Base-by-base conservation (phyloP, 352 stramenopile species). In the Proteromonas lacertae region DNA sequence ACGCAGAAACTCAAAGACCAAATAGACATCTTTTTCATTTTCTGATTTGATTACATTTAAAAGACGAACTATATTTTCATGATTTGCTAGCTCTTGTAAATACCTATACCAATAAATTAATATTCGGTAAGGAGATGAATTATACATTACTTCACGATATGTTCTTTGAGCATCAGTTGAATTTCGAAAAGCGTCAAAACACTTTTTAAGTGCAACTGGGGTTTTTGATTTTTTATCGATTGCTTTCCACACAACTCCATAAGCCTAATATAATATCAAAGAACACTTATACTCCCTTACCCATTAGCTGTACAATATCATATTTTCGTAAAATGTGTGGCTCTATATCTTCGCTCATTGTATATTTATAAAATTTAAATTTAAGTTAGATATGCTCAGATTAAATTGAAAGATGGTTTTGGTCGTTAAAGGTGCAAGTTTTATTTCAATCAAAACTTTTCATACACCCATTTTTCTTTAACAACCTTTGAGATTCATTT, bases 1-100 rank as follows among this genome's bases (percentile, higher is more conserved):
- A n/a, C n/a, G n/a, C n/a, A n/a, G n/a, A n/a, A n/a, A n/a, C 51
- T 93, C 74, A 51, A 91, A 92, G 5, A 79, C 74, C 34, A 92
- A 60, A 48, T 91, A 93, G 25, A 93, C 82, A 54, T 93, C 78
- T 29, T 63, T 65, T 39, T 88, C 75, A 44, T 92, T 90, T 47
- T 91, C 73, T 8, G 76, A 72, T 35, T 81, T 86, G 42, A 90
- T 61, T 9, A 92, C 69, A 44, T 81, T 79, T 34, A 78, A 50
- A 25, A 92, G 53, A 2, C 69, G 57, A 25, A 93, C 86, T 40
- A 93, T 81, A 52, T 92, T 91, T 25, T 66, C 56, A 44, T 89
- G 74, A 35, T 69, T 67, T 16, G 41, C 41, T 66, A 72, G 32
- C 75, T 52, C 47, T n/a, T n/a, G n/a, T n/a, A n/a, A n/a, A n/a